phyloP scores from a whole-genome alignment of 192 early-diverging fungal species.

The Bifiguratus adelaidae region DNA sequence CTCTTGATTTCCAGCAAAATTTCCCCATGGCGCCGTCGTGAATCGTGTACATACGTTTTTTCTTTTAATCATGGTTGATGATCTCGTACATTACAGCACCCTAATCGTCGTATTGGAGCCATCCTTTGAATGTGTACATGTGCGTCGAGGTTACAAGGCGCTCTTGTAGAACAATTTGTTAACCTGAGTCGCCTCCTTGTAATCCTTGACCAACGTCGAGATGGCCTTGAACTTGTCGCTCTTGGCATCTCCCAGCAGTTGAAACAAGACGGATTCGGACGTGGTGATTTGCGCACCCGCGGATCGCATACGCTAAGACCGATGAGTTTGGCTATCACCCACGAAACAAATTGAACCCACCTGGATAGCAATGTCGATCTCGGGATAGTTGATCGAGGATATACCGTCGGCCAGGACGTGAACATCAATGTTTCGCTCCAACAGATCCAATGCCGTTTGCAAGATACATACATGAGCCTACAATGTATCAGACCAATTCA shows the following conservation, averaged over 20 bases:
- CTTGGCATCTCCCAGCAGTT: slow-evolving; percentile 48
- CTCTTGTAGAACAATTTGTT: slow-evolving; percentile 43
- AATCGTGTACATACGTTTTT: no score
- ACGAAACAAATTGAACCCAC: slow-evolving; percentile 38
- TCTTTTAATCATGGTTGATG: no score
- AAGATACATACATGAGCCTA: slow-evolving; percentile 90
- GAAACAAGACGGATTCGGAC: slow-evolving; percentile 69
- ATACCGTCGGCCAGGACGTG: slow-evolving; percentile 91
- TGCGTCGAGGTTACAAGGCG: neutral
- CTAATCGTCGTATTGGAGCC: no score
- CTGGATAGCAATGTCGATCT: slow-evolving; percentile 72
- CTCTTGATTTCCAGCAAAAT: no score
- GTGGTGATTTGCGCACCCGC: slow-evolving; percentile 70
- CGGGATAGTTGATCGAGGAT: slow-evolving; percentile 73
- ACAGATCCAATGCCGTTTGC: slow-evolving; percentile 87
- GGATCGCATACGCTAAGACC: slow-evolving; percentile 31
- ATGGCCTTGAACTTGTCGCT: slow-evolving; percentile 69
- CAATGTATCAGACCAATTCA: neutral
- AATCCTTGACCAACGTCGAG: slow-evolving; percentile 77
- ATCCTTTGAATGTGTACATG: no score
- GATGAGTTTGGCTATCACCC: slow-evolving; percentile 20
- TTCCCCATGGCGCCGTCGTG: no score
- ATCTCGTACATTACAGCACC: no score
- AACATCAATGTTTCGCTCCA: slow-evolving; percentile 67
- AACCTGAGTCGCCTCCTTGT: slow-evolving; percentile 47